A percentile compares a stretch with the other conserved stretches of the same genome.
These are phyloP conservation scores for Aureobasidium subglaciale DNA, from an alignment of 2,329 filamentous ascomycete species.

Conservation along the genomic window DNA sequence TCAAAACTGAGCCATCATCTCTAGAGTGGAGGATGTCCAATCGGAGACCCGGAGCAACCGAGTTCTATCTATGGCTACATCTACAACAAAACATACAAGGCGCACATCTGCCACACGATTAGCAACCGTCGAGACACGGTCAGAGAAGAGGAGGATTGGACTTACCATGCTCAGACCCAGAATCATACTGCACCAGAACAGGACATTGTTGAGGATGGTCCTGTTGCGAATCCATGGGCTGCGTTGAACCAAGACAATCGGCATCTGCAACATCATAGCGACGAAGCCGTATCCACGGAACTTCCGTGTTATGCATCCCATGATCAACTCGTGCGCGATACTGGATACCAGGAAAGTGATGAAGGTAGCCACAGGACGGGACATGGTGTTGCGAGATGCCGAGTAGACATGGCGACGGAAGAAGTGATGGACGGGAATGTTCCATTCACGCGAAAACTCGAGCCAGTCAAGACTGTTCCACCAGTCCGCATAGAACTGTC, in stretches of 20 bases:
- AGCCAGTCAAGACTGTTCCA: slow-evolving; percentile 79
- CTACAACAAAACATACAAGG: slow-evolving; percentile 53
- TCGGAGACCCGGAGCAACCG: not conserved
- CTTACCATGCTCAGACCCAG: slow-evolving; percentile 30
- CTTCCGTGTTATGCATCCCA: slow-evolving; percentile 98
- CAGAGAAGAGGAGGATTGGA: slow-evolving; percentile 11
- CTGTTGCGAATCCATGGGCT: slow-evolving; percentile 67
- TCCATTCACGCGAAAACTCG: slow-evolving; percentile 88
- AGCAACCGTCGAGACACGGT: slow-evolving; percentile 17
- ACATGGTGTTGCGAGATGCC: slow-evolving; percentile 69
- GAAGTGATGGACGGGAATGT: slow-evolving; percentile 94
- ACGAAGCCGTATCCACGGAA: slow-evolving; percentile 87
- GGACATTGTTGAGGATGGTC: slow-evolving; percentile 60
- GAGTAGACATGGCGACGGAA: slow-evolving; percentile 90
- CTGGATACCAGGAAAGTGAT: slow-evolving; percentile 90
- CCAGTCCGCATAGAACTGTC: slow-evolving; percentile 81
- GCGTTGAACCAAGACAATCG: slow-evolving; percentile 86
- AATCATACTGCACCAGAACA: slow-evolving; percentile 31
- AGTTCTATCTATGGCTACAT: not conserved
- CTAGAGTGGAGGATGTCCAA: not conserved
- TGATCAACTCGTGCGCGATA: slow-evolving; percentile 86
- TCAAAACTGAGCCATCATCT: slow-evolving; percentile 56
- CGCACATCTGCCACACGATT: slow-evolving; percentile 45
- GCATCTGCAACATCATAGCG: slow-evolving; percentile 93
- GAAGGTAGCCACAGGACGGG: slow-evolving; percentile 68